Conservation (phyloP, 176 grass and related monocot species). For the Tillandsia leiboldiana region DNA sequence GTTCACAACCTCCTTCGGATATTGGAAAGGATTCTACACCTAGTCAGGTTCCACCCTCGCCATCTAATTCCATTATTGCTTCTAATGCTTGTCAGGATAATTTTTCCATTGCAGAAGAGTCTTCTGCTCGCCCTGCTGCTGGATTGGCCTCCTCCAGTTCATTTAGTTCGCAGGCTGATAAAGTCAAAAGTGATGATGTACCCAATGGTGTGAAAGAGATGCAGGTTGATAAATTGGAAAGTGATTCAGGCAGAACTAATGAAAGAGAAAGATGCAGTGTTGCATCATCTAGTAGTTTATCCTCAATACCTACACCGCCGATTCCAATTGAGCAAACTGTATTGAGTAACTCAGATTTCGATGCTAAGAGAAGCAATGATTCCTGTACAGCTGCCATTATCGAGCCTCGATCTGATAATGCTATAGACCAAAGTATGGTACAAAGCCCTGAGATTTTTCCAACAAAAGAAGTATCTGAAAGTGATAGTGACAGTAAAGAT, state of each 20-base stretch:
- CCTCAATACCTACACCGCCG: neutral
- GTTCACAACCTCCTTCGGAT: neutral
- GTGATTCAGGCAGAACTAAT: neutral
- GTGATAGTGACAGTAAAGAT: conserved; percentile 6
- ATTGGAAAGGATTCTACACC: neutral
- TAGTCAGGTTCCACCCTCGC: neutral
- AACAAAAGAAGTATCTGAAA: conserved; percentile 8
- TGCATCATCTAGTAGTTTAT: neutral
- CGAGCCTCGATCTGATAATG: neutral
- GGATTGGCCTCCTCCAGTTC: neutral
- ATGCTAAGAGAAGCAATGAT: no score
- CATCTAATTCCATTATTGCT: neutral
- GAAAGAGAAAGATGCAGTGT: neutral
- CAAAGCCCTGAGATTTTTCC: neutral
- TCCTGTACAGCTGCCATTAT: no score
- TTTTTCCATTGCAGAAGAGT: neutral
- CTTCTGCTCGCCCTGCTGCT: neutral
- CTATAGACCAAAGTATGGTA: no score
- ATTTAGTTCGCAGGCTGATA: neutral
- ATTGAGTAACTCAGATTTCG: no score
- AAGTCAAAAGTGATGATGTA: neutral
- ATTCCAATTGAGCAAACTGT: no score
- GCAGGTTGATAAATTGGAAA: neutral
- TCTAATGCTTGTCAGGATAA: neutral
- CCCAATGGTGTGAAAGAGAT: neutral